Evolutionary conservation across 2,329 filamentous ascomycete species (phyloP), one percentile per base, ranked within the genome.

Genomic region (Coniella vitis): DNA sequence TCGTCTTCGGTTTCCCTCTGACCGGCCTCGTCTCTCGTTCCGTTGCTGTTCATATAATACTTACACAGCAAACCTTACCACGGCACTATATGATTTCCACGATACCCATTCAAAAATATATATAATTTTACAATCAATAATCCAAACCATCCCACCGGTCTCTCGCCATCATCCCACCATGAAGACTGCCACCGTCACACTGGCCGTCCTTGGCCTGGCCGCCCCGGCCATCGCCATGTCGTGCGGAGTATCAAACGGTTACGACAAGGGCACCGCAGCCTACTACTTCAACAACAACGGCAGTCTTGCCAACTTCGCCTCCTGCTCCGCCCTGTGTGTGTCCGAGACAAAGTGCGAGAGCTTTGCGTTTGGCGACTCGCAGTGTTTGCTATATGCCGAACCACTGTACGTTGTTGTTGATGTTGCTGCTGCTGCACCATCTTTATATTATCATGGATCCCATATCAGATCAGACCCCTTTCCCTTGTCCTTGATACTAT

Each of bases 211-310:
- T 17, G 31, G 42, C 21, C 42, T 65, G 60, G 42, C 31, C 3
- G 21, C 14, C 17, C 38, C 40, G 20, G 36, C 7, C 19, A 19
- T 39, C 13, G 44, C 43, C 7, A 45, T 51, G 21, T 34, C 41
- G 20, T 53, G 51, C 32, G 51, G 51, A 10, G 3, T 53, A 7
- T 12, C 39, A n/a, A 45, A 45, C n/a, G 51, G 51, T 16, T 53
- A 53, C 45, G 48, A 53, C 40, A 17, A 16, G 14, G 51, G 51
- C 40, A 46, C 38, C 14, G 45, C 45, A 19, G 51, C 51, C 9
- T 53, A 53, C 25, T 53, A 38, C 34, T 53, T 34, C 48, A 53
- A 44, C 22, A 48, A 48, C n/a, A 44, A 53, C 8, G 51, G 51
- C 17, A 53, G 44, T 12, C 48, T 53, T 14, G 16, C 51, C 14